Evolutionary conservation across 2,329 filamentous ascomycete genomes (phyloP).

Genomic region (Pseudogymnoascus sp.): DNA sequence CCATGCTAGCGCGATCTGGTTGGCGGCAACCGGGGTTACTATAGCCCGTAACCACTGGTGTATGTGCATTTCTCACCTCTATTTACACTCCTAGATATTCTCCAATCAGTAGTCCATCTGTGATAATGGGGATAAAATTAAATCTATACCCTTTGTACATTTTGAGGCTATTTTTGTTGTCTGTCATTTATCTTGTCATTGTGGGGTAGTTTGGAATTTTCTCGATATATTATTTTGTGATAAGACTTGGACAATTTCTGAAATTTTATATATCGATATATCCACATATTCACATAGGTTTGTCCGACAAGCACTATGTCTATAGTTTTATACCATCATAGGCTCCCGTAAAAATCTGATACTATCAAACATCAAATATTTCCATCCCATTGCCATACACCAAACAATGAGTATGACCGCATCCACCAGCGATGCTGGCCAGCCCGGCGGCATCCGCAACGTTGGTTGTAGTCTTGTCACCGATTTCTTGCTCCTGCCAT

Average conservation of each 20-base stretch:
- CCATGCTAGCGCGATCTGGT: background rate
- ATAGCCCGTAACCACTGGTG: background rate
- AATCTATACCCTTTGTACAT: background rate
- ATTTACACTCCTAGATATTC: background rate
- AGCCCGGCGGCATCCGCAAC: slow-evolving; percentile 1
- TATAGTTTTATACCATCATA: no score
- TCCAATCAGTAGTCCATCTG: background rate
- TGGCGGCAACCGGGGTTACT: background rate
- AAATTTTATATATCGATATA: no score
- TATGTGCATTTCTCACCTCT: background rate
- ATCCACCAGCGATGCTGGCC: background rate
- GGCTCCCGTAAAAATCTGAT: background rate
- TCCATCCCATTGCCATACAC: slow-evolving; percentile 8
- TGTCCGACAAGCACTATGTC: no score
- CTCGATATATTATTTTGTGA: background rate
- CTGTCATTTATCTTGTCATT: no score
- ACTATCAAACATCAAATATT: background rate
- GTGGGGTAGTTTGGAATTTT: background rate
- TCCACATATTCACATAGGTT: no score
- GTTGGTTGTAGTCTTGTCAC: background rate
- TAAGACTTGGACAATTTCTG: background rate
- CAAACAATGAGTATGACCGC: background rate
- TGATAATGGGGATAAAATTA: background rate
- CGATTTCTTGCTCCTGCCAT: background rate
- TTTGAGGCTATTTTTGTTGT: background rate